Evolutionary conservation across 1,284 basidiomycete species (phyloP), one percentile per base, ranked within the genome.

Genomic region (Trichosporon sp.): DNA sequence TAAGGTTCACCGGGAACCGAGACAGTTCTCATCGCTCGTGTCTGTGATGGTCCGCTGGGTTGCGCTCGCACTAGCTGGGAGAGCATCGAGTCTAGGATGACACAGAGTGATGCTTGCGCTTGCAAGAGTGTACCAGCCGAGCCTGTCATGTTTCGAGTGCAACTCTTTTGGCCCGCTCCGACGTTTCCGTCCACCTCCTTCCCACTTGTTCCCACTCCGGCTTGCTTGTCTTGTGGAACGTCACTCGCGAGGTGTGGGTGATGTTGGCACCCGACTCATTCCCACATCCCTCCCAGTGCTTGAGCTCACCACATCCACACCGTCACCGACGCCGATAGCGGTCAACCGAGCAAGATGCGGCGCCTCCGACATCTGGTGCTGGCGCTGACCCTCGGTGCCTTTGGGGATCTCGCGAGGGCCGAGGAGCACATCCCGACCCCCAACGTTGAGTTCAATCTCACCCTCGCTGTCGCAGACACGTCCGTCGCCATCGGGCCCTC

Each of bases 151-250:
- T 54, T 54, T 54, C 51, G 51, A 54, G 51, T 54, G 51, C 51
- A 54, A 54, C 51, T 54, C 51, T 54, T 54, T 54, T 54, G 51
- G 51, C 51, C 51, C 51, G 51, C 51, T 54, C 51, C 51, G 51
- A 19, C 51, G 51, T 54, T 16, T 26, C 26, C 26, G 26, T 26
- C 51, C 51, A 19, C 6, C 51, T 10, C 5, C 35, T 37, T 37
- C 35, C 35, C 35, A 37, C 8, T 19, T 21, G 5, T 54, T 54
- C 51, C 51, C 51, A 54, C 51, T 54, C 43, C 8, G 35, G 43
- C 2, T 26, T 26, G 26, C 26, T 26, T 26, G 26, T 26, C 26
- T 26, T 10, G 35, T 37, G 5, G 16, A 14, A 40, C 14, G 16
- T 48, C 46, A 19, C 46, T 19, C 19, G n/a, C 51, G 51, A 54